These are phyloP conservation scores for Colletotrichum tanaceti DNA, from an alignment of 2,329 filamentous ascomycete genomes.

Conservation along the genomic window DNA sequence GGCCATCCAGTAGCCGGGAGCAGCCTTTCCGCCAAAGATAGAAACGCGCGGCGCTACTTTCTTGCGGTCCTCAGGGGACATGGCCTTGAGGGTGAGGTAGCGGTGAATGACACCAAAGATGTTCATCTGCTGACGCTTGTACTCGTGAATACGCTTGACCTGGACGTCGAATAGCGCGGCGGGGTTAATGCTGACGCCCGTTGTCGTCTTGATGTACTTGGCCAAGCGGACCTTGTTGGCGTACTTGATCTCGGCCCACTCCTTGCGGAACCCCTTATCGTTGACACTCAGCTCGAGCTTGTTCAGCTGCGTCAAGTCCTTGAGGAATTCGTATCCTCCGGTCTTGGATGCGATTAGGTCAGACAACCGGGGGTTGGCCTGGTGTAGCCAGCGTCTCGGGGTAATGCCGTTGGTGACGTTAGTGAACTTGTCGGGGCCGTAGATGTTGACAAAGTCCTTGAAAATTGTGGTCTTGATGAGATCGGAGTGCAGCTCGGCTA, in stretches of 20 bases:
- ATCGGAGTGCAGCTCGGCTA: slow-evolving; percentile 96
- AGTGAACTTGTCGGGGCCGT: slow-evolving; percentile 96
- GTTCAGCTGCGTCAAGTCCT: slow-evolving; percentile 87
- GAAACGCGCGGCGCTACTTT: slow-evolving; percentile 89
- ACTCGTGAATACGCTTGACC: slow-evolving; percentile 99
- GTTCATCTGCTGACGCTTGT: slow-evolving; percentile 99
- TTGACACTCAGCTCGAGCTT: slow-evolving; percentile 86
- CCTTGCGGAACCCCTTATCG: slow-evolving; percentile 89
- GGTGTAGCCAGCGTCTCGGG: slow-evolving; percentile 94
- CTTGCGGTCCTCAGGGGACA: slow-evolving; percentile 86
- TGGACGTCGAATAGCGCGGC: slow-evolving; percentile 93
- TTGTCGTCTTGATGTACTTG: slow-evolving; percentile 87
- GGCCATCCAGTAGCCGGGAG: slow-evolving; percentile 99
- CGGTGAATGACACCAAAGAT: slow-evolving; percentile 98
- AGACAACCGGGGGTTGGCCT: slow-evolving; percentile 93
- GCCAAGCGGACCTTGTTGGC: slow-evolving; percentile 94
- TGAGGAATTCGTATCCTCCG: slow-evolving; percentile 87
- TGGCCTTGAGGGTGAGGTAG: slow-evolving; percentile 87
- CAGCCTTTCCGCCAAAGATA: slow-evolving; percentile 97
- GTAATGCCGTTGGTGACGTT: slow-evolving; percentile 99
- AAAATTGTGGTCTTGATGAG: slow-evolving; percentile 99
- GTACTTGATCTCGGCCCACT: slow-evolving; percentile 97
- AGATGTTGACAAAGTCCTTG: slow-evolving; percentile 97
- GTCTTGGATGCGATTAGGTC: slow-evolving; percentile 92
- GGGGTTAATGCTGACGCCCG: slow-evolving; percentile 86